Conservation (phyloP, 345 rosid species). For the Citrus hindsii region DNA sequence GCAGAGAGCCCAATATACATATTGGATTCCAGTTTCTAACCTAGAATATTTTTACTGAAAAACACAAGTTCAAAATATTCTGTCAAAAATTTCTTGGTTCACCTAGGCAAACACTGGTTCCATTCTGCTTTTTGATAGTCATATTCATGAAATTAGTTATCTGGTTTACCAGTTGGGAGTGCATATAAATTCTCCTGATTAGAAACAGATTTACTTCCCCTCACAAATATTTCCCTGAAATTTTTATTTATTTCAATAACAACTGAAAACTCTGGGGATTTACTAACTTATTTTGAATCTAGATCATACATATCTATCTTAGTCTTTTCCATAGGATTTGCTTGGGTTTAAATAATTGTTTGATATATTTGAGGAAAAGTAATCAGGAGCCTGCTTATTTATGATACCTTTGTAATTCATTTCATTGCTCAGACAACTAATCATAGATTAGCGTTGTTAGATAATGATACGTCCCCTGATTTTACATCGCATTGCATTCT, state of each 20-base stretch:
- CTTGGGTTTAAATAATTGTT: neutral
- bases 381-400: neutral
- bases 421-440: neutral
- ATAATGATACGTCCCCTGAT: neutral
- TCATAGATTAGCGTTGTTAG: neutral
- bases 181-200: neutral
- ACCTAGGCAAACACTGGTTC: neutral
- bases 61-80: neutral
- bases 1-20: conserved; percentile 1
- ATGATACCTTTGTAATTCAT: neutral
- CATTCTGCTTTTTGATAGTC: neutral
- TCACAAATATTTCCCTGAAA: neutral
- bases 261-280: neutral
- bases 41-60: neutral
- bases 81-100: neutral
- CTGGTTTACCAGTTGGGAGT: neutral
- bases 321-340: neutral
- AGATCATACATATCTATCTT: neutral
- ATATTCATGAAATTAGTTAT: neutral
- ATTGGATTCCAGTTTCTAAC: neutral
- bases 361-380: neutral
- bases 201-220: neutral
- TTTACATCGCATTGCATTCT: neutral
- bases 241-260: neutral
- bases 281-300: neutral